Evolutionary conservation across 1,284 basidiomycete species (phyloP), one percentile per base, ranked within the genome.

Genomic region (Irpex sp.): DNA sequence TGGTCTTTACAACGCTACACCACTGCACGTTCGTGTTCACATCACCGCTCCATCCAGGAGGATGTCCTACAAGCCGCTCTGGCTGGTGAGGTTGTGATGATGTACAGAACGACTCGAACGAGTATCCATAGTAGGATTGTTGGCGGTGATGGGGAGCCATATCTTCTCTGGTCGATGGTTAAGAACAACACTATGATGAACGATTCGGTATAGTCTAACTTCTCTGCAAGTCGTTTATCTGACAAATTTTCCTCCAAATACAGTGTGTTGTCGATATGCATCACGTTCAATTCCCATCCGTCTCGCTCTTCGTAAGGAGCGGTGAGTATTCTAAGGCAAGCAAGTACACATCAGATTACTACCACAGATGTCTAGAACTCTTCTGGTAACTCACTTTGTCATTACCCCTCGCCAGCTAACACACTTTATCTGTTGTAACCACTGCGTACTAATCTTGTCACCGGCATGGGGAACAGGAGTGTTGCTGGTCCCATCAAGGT

Each of bases 21-120:
- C 95, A 98, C 73, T 98, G 96, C 0, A 94, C 87, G 71, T 98
- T 98, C 4, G 94, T 97, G 72, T 98, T 87, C 7, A 98, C 93
- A 65, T 93, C 88, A 0, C 92, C 93, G 59, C 90, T 84, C 93
- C 94, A 96, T 0, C 88, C 88, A 5, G 73, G 70, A 2, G 80
- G 81, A 55, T 77, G 67, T 35, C 53, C 53, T 19, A 64, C 65
- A n/a, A 19, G 21, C 8, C 11, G 19, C 3, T 58, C 55, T 1
- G 57, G 60, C 21, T 64, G 60, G 4, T 74, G 68, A 8, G 74
- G 76, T 1, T 60, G 66, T 15, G 75, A 70, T 0, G 86, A 81
- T 0, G 93, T 94, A 72, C 90, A 93, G 72, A 88, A 96, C 13
- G 92, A 91, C 74, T 96, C 94, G 69, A 96, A 96, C 0, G 92